phyloP scores from a whole-genome alignment of 164 flowering plant genomes.

The Dillenia suffruticosa region DNA sequence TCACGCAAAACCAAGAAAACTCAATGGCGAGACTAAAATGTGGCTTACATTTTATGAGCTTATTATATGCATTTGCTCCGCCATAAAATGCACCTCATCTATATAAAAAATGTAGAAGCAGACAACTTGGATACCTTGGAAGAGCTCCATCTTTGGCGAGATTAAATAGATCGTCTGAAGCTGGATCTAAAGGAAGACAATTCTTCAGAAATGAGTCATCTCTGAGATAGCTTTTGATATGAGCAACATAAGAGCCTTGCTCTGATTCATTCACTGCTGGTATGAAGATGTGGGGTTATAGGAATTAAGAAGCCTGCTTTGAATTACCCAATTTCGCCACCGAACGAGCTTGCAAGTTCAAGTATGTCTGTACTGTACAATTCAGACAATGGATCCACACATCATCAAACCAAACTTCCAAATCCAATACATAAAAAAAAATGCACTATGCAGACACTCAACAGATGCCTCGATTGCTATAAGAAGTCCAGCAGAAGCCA shows the following conservation, averaged over 20 bases:
- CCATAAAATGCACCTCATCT: neutral
- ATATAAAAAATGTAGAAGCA: slow-evolving; percentile 2
- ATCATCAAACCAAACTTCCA: neutral
- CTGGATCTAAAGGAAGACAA: slow-evolving; percentile 74
- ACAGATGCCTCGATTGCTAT: too few species aligned
- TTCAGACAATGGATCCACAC: slow-evolving; percentile 2
- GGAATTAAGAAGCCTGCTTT: slow-evolving; percentile 63
- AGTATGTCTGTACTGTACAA: slow-evolving; percentile 53
- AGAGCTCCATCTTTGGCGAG: slow-evolving; percentile 90
- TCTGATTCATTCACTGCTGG: slow-evolving; percentile 80
- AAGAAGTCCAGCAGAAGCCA: too few species aligned
- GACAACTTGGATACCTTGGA: slow-evolving; percentile 52
- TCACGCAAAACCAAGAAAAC: too few species aligned
- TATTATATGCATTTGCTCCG: slow-evolving; percentile 16
- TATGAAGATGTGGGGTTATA: slow-evolving; percentile 73
- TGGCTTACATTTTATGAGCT: slow-evolving; percentile 92
- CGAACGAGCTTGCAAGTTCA: slow-evolving; percentile 58
- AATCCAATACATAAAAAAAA: neutral
- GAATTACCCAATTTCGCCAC: slow-evolving; percentile 47
- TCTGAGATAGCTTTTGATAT: slow-evolving; percentile 79
- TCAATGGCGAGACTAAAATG: too few species aligned
- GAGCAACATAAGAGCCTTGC: slow-evolving; percentile 73
- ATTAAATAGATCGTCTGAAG: slow-evolving; percentile 61
- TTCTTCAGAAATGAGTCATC: slow-evolving; percentile 77
- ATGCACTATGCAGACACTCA: too few species aligned